Conservation (phyloP, 805 yeast species). For the Saturnispora ahearnii region DNA sequence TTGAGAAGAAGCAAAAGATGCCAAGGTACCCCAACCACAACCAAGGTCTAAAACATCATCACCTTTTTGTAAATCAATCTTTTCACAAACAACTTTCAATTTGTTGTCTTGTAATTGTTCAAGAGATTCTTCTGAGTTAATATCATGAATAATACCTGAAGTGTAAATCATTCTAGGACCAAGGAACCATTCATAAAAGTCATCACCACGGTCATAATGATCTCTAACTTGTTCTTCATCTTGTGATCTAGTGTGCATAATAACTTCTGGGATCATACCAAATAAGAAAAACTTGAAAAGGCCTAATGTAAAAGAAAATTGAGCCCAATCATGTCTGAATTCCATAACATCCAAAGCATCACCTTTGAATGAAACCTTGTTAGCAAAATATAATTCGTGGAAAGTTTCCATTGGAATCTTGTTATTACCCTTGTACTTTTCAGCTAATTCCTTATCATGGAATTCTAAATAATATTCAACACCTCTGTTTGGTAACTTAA, state of each 20-base stretch:
- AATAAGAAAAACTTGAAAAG: constrained; percentile 73
- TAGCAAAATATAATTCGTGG: constrained; percentile 78
- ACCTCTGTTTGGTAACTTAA: constrained; percentile 63
- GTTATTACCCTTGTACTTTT: constrained; percentile 58
- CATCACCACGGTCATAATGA: constrained; percentile 94
- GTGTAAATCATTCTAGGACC: constrained; percentile 95
- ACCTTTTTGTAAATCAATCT: constrained; percentile 63
- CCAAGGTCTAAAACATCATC: constrained; percentile 79
- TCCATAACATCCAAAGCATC: constrained; percentile 79
- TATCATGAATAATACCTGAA: constrained; percentile 73
- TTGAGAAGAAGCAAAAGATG: constrained; percentile 71
- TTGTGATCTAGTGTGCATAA: constrained; percentile 85
- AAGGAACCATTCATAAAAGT: constrained; percentile 86
- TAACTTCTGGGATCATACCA: constrained; percentile 89
- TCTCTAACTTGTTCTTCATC: constrained; percentile 96
- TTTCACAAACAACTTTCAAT: constrained; percentile 78
- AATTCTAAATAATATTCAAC: constrained; percentile 74
- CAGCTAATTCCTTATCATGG: constrained; percentile 61
- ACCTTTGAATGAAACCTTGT: constrained; percentile 80
- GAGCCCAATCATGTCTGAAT: constrained; percentile 87
- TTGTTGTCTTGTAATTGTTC: constrained; percentile 85
- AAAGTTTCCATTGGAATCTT: constrained; percentile 91
- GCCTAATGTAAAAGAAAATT: constrained; percentile 65
- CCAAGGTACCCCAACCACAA: constrained; percentile 95
- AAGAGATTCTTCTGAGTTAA: constrained; percentile 59